phyloP scores from a whole-genome alignment of 1,284 basidiomycete genomes.

The Tilletia setariae region DNA sequence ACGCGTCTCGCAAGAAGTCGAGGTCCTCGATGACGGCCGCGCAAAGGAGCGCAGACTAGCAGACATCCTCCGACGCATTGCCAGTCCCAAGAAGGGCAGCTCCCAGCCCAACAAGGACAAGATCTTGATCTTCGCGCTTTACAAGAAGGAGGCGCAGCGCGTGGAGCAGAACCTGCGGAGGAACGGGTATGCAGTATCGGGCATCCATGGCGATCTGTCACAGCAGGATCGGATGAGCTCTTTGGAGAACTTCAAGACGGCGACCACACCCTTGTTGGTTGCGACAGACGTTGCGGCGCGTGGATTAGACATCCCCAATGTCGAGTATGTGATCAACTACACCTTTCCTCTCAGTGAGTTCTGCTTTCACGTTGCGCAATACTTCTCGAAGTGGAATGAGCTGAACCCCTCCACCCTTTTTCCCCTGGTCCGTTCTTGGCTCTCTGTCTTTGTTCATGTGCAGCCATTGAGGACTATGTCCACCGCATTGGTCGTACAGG shows the following conservation, averaged over 20 bases:
- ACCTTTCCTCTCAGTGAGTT: constrained; percentile 82
- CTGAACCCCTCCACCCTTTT: neutral
- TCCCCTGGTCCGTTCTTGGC: no score
- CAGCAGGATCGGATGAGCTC: constrained; percentile 82
- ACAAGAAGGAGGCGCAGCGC: constrained; percentile 90
- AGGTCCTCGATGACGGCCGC: constrained; percentile 82
- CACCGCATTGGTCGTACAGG: constrained; percentile 96
- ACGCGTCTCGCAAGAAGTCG: constrained; percentile 72
- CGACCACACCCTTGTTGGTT: constrained; percentile 77
- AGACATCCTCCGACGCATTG: constrained; percentile 47
- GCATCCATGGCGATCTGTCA: constrained; percentile 86
- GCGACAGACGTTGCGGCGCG: constrained; percentile 97
- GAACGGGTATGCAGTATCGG: constrained; percentile 79
- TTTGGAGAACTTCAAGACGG: constrained; percentile 83
- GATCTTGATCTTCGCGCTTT: constrained; percentile 89
- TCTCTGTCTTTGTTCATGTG: neutral
- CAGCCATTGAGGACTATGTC: constrained; percentile 68
- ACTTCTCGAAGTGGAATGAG: no score
- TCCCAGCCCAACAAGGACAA: constrained; percentile 62
- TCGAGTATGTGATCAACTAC: constrained; percentile 70
- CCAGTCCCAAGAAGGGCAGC: constrained; percentile 56
- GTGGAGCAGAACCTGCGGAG: constrained; percentile 76
- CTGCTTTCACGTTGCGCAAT: neutral
- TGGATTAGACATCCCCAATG: constrained; percentile 94
- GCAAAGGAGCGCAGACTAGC: constrained; percentile 72